Base-by-base conservation (phyloP, 305 asterid species). In the Stenogyne calaminthoides region DNA sequence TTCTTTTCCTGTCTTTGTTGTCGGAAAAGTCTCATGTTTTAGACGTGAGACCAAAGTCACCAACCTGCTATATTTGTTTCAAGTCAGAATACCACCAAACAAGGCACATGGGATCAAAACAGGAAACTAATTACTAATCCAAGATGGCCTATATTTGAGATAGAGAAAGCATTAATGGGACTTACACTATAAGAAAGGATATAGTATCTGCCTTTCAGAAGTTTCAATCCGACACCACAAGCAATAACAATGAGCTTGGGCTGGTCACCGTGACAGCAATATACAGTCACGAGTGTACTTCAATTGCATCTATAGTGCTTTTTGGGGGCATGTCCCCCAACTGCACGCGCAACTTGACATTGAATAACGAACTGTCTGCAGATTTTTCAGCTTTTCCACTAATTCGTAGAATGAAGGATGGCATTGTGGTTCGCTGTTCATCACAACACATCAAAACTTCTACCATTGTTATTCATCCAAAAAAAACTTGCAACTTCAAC, bases 1-100 rank as follows among this genome's bases (percentile, higher is more conserved):
- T 91, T 87, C 96, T 81, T 84, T 92, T 77, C 99, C 99, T 1
- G 92, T 85, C 78, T 83, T 95, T 72, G 97, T 89, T 29, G 92
- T 84, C 84, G 91, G 79, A 78, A 88, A 95, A 12, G 98, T 85
- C 77, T 90, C 97, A 6, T 83, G 88, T 81, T 95, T 95, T 44
- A n/a, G n/a, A n/a, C n/a, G n/a, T n/a, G n/a, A n/a, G n/a, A n/a
- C n/a, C n/a, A n/a, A n/a, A n/a, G n/a, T n/a, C n/a, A n/a, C n/a
- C 1, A 22, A 22, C 1, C 29, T 25, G 29, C 2, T 25, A 25
- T 25, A 25, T 25, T 25, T 25, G n/a, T 25, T 25, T 25, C 29
- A 25, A 25, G 29, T 25, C 29, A 25, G 29, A 25, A 25, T 25
- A 25, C 29, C 29, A 25, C 3, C 29, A 25, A 25, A 25, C 29